Percentiles rank a stretch among this genome's conserved stretches.
Conservation (phyloP, 805 yeast species). For the Metschnikowia henanensis region DNA sequence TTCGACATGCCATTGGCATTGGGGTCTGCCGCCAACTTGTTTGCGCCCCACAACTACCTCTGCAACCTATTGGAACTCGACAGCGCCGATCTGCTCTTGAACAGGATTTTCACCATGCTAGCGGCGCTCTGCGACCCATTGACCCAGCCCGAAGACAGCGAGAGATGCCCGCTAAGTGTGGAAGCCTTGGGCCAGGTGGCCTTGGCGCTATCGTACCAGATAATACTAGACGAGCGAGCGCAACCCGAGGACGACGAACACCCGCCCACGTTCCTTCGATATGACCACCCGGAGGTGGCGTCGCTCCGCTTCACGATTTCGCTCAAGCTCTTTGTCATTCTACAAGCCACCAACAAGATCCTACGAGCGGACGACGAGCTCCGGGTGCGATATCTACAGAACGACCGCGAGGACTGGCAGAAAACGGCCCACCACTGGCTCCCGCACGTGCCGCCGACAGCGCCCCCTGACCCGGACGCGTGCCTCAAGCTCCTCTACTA, state of each 20-base stretch:
- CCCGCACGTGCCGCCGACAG: conserved; percentile 17
- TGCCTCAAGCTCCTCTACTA: conserved; percentile 29
- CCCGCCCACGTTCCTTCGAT: conserved; percentile 10
- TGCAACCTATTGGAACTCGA: conserved; percentile 9
- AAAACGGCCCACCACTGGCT: conserved; percentile 28
- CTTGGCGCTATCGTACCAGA: conserved; percentile 38
- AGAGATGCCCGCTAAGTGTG: conserved; percentile 51
- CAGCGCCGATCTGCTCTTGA: conserved; percentile 9
- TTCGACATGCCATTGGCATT: conserved; percentile 16
- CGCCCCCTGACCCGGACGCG: conserved; percentile 20
- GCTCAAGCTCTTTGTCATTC: conserved; percentile 34
- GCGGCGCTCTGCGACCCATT: conserved; percentile 52
- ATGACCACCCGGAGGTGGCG: conserved; percentile 21
- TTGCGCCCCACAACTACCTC: conserved; percentile 14
- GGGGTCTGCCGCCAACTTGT: conserved; percentile 12
- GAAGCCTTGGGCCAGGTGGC: conserved; percentile 54
- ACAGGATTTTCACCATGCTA: conserved; percentile 15
- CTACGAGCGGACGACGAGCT: conserved; percentile 46
- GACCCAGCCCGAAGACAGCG: conserved; percentile 68
- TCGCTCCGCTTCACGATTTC: conserved; percentile 37
- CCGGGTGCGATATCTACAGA: conserved; percentile 38
- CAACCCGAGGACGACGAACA: not conserved
- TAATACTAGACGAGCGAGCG: conserved; percentile 15
- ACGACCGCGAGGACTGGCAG: conserved; percentile 33
- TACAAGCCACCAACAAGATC: conserved; percentile 34